Evolutionary conservation across 371 early-diverging fungal species (phyloP).

Genomic region (Chytridiales sp.): DNA sequence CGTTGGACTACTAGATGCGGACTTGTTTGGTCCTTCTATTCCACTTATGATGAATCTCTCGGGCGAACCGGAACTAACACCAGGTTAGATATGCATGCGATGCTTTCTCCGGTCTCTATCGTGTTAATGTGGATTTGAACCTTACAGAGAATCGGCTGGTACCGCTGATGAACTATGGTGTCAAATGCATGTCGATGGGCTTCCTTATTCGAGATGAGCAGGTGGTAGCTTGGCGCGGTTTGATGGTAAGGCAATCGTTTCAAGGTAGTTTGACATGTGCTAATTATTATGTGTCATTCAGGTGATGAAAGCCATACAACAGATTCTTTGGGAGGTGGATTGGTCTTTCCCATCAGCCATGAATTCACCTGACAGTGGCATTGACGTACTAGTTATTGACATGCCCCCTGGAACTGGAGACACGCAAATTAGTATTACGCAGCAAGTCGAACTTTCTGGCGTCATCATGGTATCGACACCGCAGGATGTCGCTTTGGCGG

Average conservation of each 20-base stretch:
- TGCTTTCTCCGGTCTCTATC: background rate
- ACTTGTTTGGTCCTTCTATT: conserved; percentile 89
- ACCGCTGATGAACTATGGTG: conserved; percentile 78
- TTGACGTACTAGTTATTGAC: conserved; percentile 83
- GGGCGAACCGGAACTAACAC: conserved; percentile 61
- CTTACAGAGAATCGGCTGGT: conserved; percentile 54
- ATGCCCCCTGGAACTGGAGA: conserved; percentile 95
- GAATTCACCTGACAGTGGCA: too few species aligned
- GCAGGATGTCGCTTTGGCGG: conserved; percentile 83
- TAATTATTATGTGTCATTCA: too few species aligned
- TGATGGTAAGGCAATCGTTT: conserved; percentile 64
- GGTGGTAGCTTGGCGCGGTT: conserved; percentile 87
- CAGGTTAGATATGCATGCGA: background rate
- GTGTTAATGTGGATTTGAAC: background rate
- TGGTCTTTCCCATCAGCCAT: too few species aligned
- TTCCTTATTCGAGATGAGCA: conserved; percentile 74
- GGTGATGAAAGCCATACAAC: conserved; percentile 91
- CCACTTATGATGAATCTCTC: conserved; percentile 80
- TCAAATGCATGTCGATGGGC: conserved; percentile 91
- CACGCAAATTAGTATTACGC: conserved; percentile 80
- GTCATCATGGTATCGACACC: conserved; percentile 89
- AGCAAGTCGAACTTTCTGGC: conserved; percentile 73
- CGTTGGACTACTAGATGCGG: conserved; percentile 86
- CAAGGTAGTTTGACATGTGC: background rate
- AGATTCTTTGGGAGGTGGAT: conserved; percentile 78